Evolutionary conservation across 192 early-diverging fungal genomes (phyloP), one percentile per base, ranked within the genome.

Genomic region (Oehlia diaphana): DNA sequence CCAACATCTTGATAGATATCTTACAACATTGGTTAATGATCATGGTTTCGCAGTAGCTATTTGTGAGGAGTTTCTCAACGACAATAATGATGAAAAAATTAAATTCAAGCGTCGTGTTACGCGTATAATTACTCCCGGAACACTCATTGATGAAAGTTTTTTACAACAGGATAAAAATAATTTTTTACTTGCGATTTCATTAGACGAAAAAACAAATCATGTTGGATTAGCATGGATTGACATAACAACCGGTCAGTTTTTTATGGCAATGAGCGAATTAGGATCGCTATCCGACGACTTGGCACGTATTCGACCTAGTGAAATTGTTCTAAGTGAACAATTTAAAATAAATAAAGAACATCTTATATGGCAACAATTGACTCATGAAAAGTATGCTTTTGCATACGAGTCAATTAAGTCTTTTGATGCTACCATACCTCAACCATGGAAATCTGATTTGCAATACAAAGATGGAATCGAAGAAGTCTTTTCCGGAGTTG

Each of bases 161-260:
- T 76, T 91, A 28, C 83, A 88, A 63, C 86, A 90, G 4, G 80
- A 83, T 10, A 83, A 93, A 49, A 93, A 95, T 84, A 94, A 91
- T 77, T 97, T 92, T 82, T 86, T 97, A 6, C 81, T 96, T 42
- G 86, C 91, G 33, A 83, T 96, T 23, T 81, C 86, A 8, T 82
- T 80, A 9, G 47, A 82, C 64, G 80, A 87, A 21, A 44, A 63
- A 23, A 72, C 74, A 53, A 47, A 78, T 33, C 50, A 42, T 2
- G 69, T 94, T 28, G 93, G 94, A 2, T 82, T 99, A 33, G 90
- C 97, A 0, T 99, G 97, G 97, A 81, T 94, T 3, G 97, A 99
- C 87, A 79, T 99, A 50, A 93, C 94, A 0, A 96, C 95, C 0
- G 97, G 97, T 23, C 95, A 96, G 50, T 97, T 97, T 71, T 88